Evolutionary conservation across 2,329 filamentous ascomycete genomes (phyloP), one percentile per base, ranked within the genome.

Genomic region (Xylariaceae sp.): DNA sequence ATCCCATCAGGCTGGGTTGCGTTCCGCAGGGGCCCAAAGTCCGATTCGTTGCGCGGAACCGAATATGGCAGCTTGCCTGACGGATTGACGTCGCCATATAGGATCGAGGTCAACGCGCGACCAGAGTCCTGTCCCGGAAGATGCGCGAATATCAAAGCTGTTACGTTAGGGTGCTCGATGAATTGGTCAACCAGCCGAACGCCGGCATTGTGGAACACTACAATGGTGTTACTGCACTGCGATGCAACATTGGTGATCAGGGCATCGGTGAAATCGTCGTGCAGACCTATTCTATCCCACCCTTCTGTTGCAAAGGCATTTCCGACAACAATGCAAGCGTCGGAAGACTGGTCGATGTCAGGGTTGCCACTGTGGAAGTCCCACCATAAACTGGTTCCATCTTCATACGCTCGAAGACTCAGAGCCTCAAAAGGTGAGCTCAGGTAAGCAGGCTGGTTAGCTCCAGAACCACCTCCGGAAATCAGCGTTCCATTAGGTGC

Each of bases 101-200:
- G 80, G 31, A 92, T 80, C 65, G 91, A 88, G 1, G 85, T 85
- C 43, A 92, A 82, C 4, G 88, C 83, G 66, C 91, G 90, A 7
- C 90, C 90, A 57, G 83, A 88, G 74, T 93, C 87, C 81, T 68
- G 69, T 2, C 68, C 68, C 0, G 68, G 68, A 1, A 69, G 59
- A 36, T 70, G 68, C 3, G 67, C 68, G 28, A 87, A 92, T 21
- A 92, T 77, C 48, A 92, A 87, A 26, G 87, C 90, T 34, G 87
- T 90, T 60, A 94, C 83, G 69, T 91, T 91, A 6, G 84, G 83
- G 67, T 89, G 80, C 31, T 85, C 76, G 62, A 85, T 79, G 74
- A 84, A 86, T 9, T 76, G 75, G 67, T 86, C 81, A 24, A 88
- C 76, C 3, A 86, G 72, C 48, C 87, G 77, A 1, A 85, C 80